Base-by-base conservation (phyloP, 2,329 filamentous ascomycete species). In the Fusarium camptoceras region DNA sequence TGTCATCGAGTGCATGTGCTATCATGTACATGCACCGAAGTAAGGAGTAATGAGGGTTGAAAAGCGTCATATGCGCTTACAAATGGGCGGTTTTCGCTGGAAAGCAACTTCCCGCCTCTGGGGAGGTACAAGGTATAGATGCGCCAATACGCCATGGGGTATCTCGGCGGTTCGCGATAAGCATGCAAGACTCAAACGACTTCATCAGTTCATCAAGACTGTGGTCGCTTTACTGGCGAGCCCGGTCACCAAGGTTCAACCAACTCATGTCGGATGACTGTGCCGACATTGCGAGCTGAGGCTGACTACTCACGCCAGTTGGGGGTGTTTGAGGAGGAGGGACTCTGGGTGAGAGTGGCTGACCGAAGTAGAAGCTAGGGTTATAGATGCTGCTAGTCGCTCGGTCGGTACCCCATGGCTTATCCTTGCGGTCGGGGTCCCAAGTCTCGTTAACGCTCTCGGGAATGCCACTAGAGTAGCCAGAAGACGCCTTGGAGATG, bases 241-340 rank as follows among this genome's bases (percentile, higher is more conserved):
- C 68, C 39, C 78, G 76, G 39, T 86, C 86, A 48, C 89, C 89
- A 20, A 94, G 83, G 75, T 94, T 94, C 68, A 94, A 81, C 92
- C 92, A 94, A 80, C 91, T 93, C 90, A 94, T 92, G 78, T 94
- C 92, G 53, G 85, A 86, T 15, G 86, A 84, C 9, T 82, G 82
- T 27, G 83, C 78, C 49, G 86, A 83, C 79, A 81, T 84, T 24
- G 81, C 78, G 30, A 87, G 81, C 72, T 86, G 86, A 20, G 85
- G 84, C 70, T 86, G 84, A 54, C 78, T 80, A 75, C 82, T 86
- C 60, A 84, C 76, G 44, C 79, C 80, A 9, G 76, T 74, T 41
- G 77, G 73, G 20, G 77, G 73, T n/a, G 77, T 73, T 31, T 76
- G 72, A 15, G 73, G 71, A 20, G 81, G 67, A 24, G 66, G 76